Conservation (phyloP, 139 green algal genomes). For the Pleodorina starrii region DNA sequence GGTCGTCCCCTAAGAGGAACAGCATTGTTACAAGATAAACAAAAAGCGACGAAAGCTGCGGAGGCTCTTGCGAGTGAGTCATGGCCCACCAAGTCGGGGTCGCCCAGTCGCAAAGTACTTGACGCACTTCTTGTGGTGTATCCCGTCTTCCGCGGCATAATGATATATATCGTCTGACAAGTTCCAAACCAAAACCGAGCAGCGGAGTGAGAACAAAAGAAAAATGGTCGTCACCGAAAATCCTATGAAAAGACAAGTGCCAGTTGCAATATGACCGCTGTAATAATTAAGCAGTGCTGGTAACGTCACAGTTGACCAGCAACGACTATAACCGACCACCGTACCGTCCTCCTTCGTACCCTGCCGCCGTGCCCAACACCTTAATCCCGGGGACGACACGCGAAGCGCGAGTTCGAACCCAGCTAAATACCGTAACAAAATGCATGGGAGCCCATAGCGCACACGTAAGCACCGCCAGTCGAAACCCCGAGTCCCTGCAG, state of each 20-base stretch:
- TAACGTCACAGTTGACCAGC: not conserved
- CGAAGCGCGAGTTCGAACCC: too few species aligned
- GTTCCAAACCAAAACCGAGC: not conserved
- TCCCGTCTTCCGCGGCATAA: constrained; percentile 12
- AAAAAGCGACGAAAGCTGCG: not conserved
- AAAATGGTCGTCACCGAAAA: too few species aligned
- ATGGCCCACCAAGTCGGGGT: constrained; percentile 11
- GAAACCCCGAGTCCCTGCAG: too few species aligned
- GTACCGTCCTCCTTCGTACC: not conserved
- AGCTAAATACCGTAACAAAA: too few species aligned
- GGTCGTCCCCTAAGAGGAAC: not conserved
- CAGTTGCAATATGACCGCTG: not conserved
- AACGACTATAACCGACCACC: not conserved
- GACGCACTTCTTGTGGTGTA: not conserved
- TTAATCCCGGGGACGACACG: too few species aligned
- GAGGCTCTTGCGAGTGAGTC: not conserved
- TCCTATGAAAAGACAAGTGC: not conserved
- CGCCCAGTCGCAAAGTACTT: not conserved
- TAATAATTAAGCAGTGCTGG: not conserved
- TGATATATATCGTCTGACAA: not conserved
- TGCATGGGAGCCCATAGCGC: too few species aligned
- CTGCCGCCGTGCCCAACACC: too few species aligned
- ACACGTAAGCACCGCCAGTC: too few species aligned
- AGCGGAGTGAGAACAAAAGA: not conserved
- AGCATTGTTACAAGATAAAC: not conserved